These are phyloP conservation scores for Euphorbia schlechtendalii DNA, from an alignment of 441 rosid species.

Conservation along the genomic window DNA sequence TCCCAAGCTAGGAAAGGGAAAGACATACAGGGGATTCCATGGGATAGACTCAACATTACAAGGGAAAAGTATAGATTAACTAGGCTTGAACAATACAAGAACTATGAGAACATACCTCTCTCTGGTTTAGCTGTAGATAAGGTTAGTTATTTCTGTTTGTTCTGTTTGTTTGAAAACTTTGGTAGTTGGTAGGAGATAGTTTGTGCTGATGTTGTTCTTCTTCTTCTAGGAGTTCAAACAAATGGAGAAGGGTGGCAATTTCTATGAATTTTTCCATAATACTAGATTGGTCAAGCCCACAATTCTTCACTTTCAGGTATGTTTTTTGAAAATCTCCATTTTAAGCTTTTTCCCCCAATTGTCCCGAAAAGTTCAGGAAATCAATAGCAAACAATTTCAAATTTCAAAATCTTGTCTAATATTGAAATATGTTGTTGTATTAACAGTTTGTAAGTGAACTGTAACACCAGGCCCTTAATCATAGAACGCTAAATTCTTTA, in stretches of 20 bases:
- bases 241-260: conserved; percentile 55
- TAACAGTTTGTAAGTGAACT: no score
- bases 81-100: conserved; percentile 55
- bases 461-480: no score
- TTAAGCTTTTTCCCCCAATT: no score
- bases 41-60: conserved; percentile 50
- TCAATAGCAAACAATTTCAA: no score
- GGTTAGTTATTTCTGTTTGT: conserved; percentile 23
- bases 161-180: no score
- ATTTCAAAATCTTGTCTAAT: no score
- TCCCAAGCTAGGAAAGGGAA: conserved; percentile 53
- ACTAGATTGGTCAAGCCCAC: conserved; percentile 87
- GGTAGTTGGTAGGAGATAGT: no score
- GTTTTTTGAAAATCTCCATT: no score
- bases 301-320: conserved; percentile 91
- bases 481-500: no score
- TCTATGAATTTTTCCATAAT: conserved; percentile 65
- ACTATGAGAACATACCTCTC: conserved; percentile 41
- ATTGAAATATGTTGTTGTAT: no score
- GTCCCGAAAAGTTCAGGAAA: no score
- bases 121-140: conserved; percentile 39
- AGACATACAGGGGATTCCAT: conserved; percentile 68
- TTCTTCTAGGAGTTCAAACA: conserved; percentile 47
- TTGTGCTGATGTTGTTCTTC: neutral
- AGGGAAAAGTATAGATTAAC: conserved; percentile 51